Percentiles rank a stretch among this genome's conserved stretches.
Conservation (phyloP, 371 early-diverging fungal species). For the Mucor mucedo region DNA sequence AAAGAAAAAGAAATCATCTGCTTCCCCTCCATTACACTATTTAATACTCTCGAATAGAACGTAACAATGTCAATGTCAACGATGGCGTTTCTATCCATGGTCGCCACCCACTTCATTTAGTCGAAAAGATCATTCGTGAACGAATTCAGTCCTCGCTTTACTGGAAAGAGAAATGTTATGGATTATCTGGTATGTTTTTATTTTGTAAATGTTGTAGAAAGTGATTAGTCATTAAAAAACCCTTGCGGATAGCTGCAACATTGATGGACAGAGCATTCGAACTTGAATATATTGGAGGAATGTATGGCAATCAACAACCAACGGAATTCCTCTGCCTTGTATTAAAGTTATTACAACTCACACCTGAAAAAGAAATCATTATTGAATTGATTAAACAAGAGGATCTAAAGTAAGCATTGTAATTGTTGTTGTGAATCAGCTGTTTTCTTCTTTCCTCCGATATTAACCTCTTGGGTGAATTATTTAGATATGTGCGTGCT, state of each 20-base stretch:
- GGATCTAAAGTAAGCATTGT: conserved; percentile 70
- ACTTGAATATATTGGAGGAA: conserved; percentile 82
- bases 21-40: neutral
- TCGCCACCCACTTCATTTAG: conserved; percentile 88
- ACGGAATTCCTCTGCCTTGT: conserved; percentile 90
- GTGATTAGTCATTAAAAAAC: neutral
- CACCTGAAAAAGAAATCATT: conserved; percentile 88
- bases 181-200: conserved; percentile 72
- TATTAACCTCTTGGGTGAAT: neutral
- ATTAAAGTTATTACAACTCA: conserved; percentile 89
- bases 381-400: conserved; percentile 75
- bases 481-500: conserved; percentile 79
- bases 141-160: conserved; percentile 91
- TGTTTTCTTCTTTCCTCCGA: neutral
- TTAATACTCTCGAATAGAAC: neutral
- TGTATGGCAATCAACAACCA: conserved; percentile 85
- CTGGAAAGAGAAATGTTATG: conserved; percentile 97
- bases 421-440: no score
- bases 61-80: conserved; percentile 19
- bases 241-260: conserved; percentile 69
- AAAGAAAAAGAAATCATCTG: neutral
- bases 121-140: conserved; percentile 92
- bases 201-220: no score
- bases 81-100: conserved; percentile 82
- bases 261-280: conserved; percentile 89